Base-by-base conservation (phyloP, 2,329 filamentous ascomycete genomes). In the Setomelanomma holmii region DNA sequence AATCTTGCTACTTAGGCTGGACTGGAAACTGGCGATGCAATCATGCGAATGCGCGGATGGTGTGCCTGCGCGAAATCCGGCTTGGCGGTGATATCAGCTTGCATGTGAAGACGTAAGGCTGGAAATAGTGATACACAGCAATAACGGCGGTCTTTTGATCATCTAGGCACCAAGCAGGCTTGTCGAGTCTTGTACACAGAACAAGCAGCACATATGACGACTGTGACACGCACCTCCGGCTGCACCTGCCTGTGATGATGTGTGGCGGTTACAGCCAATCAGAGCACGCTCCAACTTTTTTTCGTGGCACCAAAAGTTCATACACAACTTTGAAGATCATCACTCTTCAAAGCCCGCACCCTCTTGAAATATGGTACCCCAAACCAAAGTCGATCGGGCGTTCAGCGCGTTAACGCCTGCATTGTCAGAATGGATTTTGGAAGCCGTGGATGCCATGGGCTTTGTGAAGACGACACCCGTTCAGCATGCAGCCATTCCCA, bases 401-500 rank as follows among this genome's bases (percentile, higher is more conserved):
- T 93, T 89, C 86, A 84, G 88, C 65, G 84, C 84, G 12, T 79
- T 92, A 47, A 88, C 84, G 1, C 89, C 89, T 14, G 78, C 87
- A 5, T 78, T 92, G 24, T 89, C 89, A 54, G 82, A 88, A 85
- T 98, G 93, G 91, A 86, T 95, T 50, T 80, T 95, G 47, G 90
- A 96, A 61, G 92, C 91, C 53, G 87, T 96, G 42, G 82, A 86
- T 43, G 86, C 87, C 59, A 93, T 95, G 88, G 91, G 91, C 55
- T 96, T 96, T 75, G 79, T 82, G 58, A 88, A 89, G 72, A 93
- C 95, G 83, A 97, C 93, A 3, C 93, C 93, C 1, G 93, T 97
- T n/a, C 93, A 98, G 77, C 91, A 93, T 39, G 93, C 91, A 53
- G 89, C 91, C 4, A 89, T 97, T 61, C 91, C 92, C 11, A 84